These are phyloP conservation scores for Trypanosoma avium DNA, from an alignment of 208 protist genomes.

Conservation along the genomic window DNA sequence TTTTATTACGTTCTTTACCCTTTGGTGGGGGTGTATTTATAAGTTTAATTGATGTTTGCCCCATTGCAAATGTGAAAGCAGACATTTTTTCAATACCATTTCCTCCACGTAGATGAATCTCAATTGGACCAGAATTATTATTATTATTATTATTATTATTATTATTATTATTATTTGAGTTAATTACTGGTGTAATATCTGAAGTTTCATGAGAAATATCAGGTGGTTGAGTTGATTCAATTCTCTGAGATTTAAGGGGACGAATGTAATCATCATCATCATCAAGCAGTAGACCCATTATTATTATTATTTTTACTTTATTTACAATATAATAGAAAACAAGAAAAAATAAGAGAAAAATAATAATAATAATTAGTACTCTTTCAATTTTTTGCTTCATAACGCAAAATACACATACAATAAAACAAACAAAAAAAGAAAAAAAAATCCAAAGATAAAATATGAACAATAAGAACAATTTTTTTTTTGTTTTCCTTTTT, in stretches of 20 bases:
- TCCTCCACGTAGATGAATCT: conserved; percentile 37
- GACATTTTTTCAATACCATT: conserved; percentile 78
- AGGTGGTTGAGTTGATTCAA: background rate
- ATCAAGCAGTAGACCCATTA: conserved; percentile 45
- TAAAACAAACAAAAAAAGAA: background rate
- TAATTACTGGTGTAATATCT: background rate
- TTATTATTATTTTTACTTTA: too few relatives aligned
- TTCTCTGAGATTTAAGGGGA: conserved; percentile 1
- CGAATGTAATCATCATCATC: conserved; percentile 55
- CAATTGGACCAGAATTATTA: background rate
- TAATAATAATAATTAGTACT: too few relatives aligned
- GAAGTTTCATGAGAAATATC: background rate
- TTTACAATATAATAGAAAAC: background rate
- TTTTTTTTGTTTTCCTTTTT: too few relatives aligned
- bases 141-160: background rate
- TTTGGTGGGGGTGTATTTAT: background rate
- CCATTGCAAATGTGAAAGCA: conserved; percentile 42
- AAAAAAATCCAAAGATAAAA: too few relatives aligned
- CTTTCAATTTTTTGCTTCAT: too few relatives aligned
- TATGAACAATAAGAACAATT: too few relatives aligned
- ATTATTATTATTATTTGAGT: background rate
- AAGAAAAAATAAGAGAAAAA: conserved; percentile 2
- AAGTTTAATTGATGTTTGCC: conserved; percentile 21
- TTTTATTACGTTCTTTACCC: background rate
- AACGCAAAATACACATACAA: background rate